Evolutionary conservation across 2,329 filamentous ascomycete genomes (phyloP).

Genomic region (Colletotrichum orbiculare): DNA sequence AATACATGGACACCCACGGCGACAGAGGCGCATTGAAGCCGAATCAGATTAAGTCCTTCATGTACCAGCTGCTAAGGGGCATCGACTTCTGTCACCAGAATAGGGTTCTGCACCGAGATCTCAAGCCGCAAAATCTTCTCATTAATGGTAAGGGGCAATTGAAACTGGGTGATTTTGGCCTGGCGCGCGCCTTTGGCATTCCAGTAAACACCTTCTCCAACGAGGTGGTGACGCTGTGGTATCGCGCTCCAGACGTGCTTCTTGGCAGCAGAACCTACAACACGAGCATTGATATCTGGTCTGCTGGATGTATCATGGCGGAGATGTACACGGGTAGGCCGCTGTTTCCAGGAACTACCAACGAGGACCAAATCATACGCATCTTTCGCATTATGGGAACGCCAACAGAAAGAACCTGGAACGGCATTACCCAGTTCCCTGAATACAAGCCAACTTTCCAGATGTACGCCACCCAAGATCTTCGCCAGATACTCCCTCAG

Average conservation of each 20-base stretch:
- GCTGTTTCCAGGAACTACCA: slow-evolving; percentile 96
- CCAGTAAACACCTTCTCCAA: slow-evolving; percentile 99
- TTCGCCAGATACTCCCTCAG: slow-evolving; percentile 87
- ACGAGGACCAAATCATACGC: slow-evolving; percentile 95
- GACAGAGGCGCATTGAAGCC: slow-evolving; percentile 91
- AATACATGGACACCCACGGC: slow-evolving; percentile 96
- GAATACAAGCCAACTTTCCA: slow-evolving; percentile 98
- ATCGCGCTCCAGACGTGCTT: slow-evolving; percentile 94
- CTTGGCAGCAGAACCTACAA: slow-evolving; percentile 96
- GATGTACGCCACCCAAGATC: slow-evolving; percentile 91
- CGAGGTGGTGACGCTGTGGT: slow-evolving; percentile 98
- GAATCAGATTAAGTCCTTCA: slow-evolving; percentile 96
- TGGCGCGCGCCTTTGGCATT: slow-evolving; percentile 94
- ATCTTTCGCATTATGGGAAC: slow-evolving; percentile 99
- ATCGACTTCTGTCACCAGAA: slow-evolving; percentile 99
- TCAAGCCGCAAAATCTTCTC: slow-evolving; percentile 96
- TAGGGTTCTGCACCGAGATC: slow-evolving; percentile 91
- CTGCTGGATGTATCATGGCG: slow-evolving; percentile 98
- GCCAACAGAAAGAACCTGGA: slow-evolving; percentile 94
- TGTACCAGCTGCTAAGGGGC: slow-evolving; percentile 95
- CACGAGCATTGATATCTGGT: slow-evolving; percentile 99
- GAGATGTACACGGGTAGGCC: slow-evolving; percentile 98
- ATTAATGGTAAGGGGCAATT: slow-evolving; percentile 92
- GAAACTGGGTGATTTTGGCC: slow-evolving; percentile 94
- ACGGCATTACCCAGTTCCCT: slow-evolving; percentile 92